Evolutionary conservation across 306 rosid species (phyloP), one percentile per base, ranked within the genome.

Genomic region (Urtica urens): DNA sequence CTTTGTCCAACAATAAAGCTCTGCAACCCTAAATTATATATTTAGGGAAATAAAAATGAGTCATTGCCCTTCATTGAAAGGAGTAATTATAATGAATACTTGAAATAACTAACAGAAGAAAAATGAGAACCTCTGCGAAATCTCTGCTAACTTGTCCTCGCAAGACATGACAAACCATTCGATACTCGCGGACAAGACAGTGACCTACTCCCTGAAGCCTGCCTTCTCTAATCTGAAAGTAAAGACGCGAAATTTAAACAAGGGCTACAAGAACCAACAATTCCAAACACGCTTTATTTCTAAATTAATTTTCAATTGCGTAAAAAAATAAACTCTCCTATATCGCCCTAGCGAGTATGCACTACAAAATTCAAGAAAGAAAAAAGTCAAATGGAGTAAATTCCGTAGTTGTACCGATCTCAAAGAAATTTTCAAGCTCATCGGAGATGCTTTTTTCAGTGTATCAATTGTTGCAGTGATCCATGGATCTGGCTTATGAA

Each of bases 1-100:
- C 95, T 55, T 90, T 85, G 55, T 84, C 99, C 59, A 79, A 43
- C 55, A 90, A 58, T 68, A 90, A 57, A 66, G 99, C 99, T 82
- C 99, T 75, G 58, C 92, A 85, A 57, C 99, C 95, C 99, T 90
- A 78, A 71, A 75, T 37, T 23, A 46, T 51, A 56, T 15, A 51
- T 60, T 53, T 33, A 50, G 59, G 58, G 38, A n/a, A n/a, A n/a
- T n/a, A n/a, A 30, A 59, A 56, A 48, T 10, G 48, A 57, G n/a
- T n/a, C n/a, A n/a, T n/a, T n/a, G n/a, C n/a, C n/a, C n/a, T n/a
- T n/a, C n/a, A n/a, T n/a, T n/a, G n/a, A n/a, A n/a, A n/a, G n/a
- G n/a, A n/a, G n/a, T n/a, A n/a, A n/a, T 35, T 35, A 35, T 35
- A 35, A 35, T 9, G 4, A 35, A 9, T 7, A 35, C 4, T 14